Base-by-base conservation (phyloP, 345 rosid genomes). In the Boechera retrofracta region DNA sequence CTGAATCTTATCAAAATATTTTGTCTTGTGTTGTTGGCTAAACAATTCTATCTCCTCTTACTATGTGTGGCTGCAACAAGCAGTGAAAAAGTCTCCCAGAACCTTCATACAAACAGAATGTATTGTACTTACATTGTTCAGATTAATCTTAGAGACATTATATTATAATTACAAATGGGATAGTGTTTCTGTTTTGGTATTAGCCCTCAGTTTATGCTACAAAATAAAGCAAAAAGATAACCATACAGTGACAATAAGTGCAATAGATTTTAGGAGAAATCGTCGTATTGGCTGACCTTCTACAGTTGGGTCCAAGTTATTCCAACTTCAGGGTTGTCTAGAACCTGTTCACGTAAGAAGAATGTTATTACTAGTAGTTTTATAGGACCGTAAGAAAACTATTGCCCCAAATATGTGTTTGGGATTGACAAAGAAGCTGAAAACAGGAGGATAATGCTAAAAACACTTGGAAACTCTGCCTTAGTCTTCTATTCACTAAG, bases 181-280 rank as follows among this genome's bases (percentile, higher is more conserved):
- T 57, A 65, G 47, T 55, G 77, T 70, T 70, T 70, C 35, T 77
- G 53, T 70, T 53, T 45, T 45, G 76, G 57, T 63, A 26, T 63
- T 63, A 45, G 6, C 76, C 65, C 80, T 64, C 38, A 38, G 24
- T 77, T 24, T 64, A 71, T 64, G 72, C 57, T 71, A 77, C 81
- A 71, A 16, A 28, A 21, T 21, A 21, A 21, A 21, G 24, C 24
- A 21, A 21, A 21, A 21, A 21, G 41, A 47, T 29, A 65, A 21
- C 38, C 35, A 64, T 26, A 72, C 73, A 65, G 2, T 64, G 57
- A 52, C 72, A 70, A 53, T 36, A 44, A 64, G 53, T 26, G 35
- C 39, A 54, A 69, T 11, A 48, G 54, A 9, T 48, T 47, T 65
- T 48, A 55, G 62, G 53, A 31, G 28, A 54, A 13, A 18, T 21